These are phyloP conservation scores for Laetiporus sulphureus DNA, from an alignment of 1,284 basidiomycete species.

Conservation along the genomic window DNA sequence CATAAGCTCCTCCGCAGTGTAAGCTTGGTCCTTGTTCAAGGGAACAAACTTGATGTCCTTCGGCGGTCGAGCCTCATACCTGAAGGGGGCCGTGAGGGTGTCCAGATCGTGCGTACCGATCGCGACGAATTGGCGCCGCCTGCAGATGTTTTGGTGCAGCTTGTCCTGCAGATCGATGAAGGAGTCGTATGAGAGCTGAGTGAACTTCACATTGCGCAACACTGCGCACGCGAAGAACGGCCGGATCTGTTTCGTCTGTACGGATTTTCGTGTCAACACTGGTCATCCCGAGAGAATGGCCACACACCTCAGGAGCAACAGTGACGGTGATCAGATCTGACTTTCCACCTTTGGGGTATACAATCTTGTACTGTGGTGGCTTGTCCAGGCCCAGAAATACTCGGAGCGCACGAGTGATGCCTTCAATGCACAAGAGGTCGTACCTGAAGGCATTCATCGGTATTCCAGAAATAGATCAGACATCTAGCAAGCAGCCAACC, in stretches of 20 bases:
- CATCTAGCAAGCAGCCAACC: conserved; percentile 37
- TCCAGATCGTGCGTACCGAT: conserved; percentile 98
- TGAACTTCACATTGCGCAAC: conserved; percentile 87
- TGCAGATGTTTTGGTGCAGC: conserved; percentile 93
- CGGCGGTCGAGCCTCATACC: conserved; percentile 88
- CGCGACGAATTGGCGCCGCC: conserved; percentile 86
- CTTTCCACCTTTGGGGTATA: conserved; percentile 62
- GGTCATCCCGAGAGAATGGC: not conserved
- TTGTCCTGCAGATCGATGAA: conserved; percentile 99
- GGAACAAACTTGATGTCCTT: conserved; percentile 89
- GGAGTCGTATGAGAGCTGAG: conserved; percentile 84
- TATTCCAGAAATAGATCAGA: not conserved
- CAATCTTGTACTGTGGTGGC: conserved; percentile 69
- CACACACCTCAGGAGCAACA: conserved; percentile 63
- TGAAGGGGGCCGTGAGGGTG: conserved; percentile 81
- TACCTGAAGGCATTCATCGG: conserved; percentile 55
- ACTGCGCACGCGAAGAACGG: conserved; percentile 91
- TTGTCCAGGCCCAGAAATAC: conserved; percentile 77
- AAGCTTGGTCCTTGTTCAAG: conserved; percentile 69
- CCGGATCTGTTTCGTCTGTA: conserved; percentile 74
- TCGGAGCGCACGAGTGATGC: conserved; percentile 83
- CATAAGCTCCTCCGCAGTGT: conserved; percentile 85
- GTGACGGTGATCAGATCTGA: conserved; percentile 60
- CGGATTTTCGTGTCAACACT: not conserved
- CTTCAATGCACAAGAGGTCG: conserved; percentile 96